Base-by-base conservation (phyloP, 257 asterid genomes). In the Solanum etuberosum region DNA sequence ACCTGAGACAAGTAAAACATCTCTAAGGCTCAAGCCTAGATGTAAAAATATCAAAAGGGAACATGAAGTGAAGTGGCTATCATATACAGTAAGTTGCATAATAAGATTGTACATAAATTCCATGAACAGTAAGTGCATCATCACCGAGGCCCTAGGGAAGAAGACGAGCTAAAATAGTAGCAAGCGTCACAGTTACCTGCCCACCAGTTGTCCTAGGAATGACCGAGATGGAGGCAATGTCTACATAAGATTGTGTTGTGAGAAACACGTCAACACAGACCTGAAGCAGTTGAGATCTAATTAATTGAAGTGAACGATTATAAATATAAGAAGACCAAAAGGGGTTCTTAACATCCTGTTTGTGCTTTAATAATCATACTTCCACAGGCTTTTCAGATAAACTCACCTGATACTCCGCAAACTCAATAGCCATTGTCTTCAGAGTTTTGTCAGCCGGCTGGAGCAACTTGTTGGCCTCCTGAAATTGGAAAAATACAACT, bases 191-290 rank as follows among this genome's bases (percentile, higher is more conserved):
- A 89, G 74, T 88, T 93, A 93, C 99, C 99, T 94, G 97, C 90
- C 99, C 99, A 83, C 99, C 99, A 35, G 99, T 96, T 71, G 98
- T 97, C 91, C 93, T 95, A 82, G 98, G 98, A 86, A 97, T 83
- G 87, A 93, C 98, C 9, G 99, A 95, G 89, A 97, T 95, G 73
- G 99, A 97, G 89, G 99, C 98, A 61, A 96, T 93, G 90, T 97
- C 99, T 23, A 95, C 95, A 86, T 97, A 97, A 72, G 97, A 63
- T 92, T 97, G 99, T 43, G 99, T 90, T 48, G 99, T 95, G 88
- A 97, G 90, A 89, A 97, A 97, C 94, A 97, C 92, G 93, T 97
- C 99, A 89, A 97, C 98, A 88, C 97, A 97, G 90, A 97, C 98
- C 99, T 97, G 96, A 83, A 86, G 88, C 78, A 65, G 68, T 67